These are phyloP conservation scores for Phaeosphaeriaceae sp. DNA, from an alignment of 2,329 filamentous ascomycete genomes.

Conservation along the genomic window DNA sequence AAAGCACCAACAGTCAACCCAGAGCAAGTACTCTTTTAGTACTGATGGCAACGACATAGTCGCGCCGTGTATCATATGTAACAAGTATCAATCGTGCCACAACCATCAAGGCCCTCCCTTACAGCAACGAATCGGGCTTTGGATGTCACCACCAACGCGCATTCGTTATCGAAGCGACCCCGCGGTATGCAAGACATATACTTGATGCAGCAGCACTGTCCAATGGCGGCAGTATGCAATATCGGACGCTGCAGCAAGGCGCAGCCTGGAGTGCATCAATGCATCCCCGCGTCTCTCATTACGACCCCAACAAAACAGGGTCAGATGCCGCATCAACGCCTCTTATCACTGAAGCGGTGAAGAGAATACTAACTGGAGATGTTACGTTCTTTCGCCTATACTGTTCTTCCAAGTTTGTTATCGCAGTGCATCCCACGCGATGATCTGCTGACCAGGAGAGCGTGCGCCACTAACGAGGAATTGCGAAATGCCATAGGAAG, in stretches of 20 bases:
- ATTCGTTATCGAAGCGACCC: constrained; percentile 11
- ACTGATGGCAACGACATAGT: not conserved
- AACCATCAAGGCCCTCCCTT: not conserved
- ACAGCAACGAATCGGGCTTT: not conserved
- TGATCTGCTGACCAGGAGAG: constrained; percentile 4
- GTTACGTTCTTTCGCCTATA: not conserved
- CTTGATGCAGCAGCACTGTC: not conserved
- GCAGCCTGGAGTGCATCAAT: constrained; percentile 10
- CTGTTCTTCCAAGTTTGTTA: not conserved
- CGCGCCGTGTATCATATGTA: not conserved
- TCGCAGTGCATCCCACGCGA: constrained; percentile 3
- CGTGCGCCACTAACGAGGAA: not conserved
- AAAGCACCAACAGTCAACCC: constrained; percentile 10
- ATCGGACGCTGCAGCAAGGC: constrained; percentile 11
- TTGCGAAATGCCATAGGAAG: constrained; percentile 7
- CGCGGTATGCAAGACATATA: constrained; percentile 12
- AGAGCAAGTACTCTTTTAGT: constrained; percentile 33
- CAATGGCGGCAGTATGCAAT: constrained; percentile 6
- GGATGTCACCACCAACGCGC: not conserved
- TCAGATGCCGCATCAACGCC: not conserved
- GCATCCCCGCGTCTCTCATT: constrained; percentile 5
- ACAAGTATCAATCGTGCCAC: not conserved
- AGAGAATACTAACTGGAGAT: not conserved
- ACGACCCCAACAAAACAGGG: constrained; percentile 3
- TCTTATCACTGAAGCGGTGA: constrained; percentile 12